These are phyloP conservation scores for Beauveria caledonica DNA, from an alignment of 2,329 filamentous ascomycete species.

Conservation along the genomic window DNA sequence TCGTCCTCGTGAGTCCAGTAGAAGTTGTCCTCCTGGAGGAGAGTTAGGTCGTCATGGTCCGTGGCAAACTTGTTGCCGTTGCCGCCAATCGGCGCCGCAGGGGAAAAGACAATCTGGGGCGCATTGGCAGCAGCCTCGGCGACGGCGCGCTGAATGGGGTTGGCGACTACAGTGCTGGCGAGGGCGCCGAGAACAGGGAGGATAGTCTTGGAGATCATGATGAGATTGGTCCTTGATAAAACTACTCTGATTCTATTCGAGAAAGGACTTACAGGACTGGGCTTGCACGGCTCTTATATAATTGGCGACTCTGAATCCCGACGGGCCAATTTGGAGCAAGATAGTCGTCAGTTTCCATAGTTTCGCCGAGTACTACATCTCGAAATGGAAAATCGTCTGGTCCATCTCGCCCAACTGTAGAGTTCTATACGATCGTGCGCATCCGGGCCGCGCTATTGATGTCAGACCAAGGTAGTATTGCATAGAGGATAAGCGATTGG, in stretches of 20 bases:
- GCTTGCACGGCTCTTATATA: slow-evolving; percentile 5
- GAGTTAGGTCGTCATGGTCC: background rate
- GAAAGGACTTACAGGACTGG: background rate
- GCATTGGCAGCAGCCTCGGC: slow-evolving; percentile 5
- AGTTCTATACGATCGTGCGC: background rate
- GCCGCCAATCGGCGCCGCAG: background rate
- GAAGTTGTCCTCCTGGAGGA: slow-evolving; percentile 8
- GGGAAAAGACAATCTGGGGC: slow-evolving; percentile 8
- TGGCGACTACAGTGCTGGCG: background rate
- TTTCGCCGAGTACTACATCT: background rate
- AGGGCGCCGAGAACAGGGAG: slow-evolving; percentile 8
- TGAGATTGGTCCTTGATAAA: background rate
- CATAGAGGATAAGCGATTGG: slow-evolving; percentile 9
- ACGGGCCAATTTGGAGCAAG: background rate
- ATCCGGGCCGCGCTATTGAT: background rate
- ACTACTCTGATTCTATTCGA: background rate
- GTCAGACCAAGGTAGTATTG: slow-evolving; percentile 11
- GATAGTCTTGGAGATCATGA: slow-evolving; percentile 8
- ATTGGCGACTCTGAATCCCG: background rate
- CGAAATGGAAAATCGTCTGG: background rate
- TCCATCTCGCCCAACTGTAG: background rate
- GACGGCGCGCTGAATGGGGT: slow-evolving; percentile 9
- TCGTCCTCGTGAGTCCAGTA: slow-evolving; percentile 7
- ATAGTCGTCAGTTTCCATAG: background rate
- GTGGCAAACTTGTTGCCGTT: background rate